Percentiles rank a stretch among this genome's conserved stretches.
These are phyloP conservation scores for Platismatia glauca DNA, from an alignment of 495 filamentous ascomycete genomes.

Conservation along the genomic window DNA sequence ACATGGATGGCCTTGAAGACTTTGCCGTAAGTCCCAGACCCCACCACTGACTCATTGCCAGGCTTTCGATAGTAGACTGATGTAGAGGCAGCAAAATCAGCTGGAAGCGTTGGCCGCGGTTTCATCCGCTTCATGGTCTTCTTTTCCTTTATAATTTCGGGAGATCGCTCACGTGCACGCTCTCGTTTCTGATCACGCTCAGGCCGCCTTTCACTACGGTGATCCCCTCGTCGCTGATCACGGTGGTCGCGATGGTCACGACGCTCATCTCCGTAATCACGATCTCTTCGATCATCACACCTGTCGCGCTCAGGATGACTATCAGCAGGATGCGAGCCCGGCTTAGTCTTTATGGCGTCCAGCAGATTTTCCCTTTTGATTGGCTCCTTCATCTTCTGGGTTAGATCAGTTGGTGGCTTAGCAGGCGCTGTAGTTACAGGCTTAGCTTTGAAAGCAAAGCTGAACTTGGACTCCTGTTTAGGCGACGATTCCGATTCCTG, in stretches of 20 bases:
- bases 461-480: slow-evolving; percentile 64
- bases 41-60: slow-evolving; percentile 88
- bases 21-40: slow-evolving; percentile 91
- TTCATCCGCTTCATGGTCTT: slow-evolving; percentile 64
- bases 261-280: slow-evolving; percentile 35
- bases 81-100: slow-evolving; percentile 65
- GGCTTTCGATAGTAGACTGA: slow-evolving; percentile 89
- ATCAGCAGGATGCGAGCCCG: slow-evolving; percentile 33
- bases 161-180: slow-evolving; percentile 25
- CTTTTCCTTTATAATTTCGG: slow-evolving; percentile 50
- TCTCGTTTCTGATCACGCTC: slow-evolving; percentile 22
- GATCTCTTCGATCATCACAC: slow-evolving; percentile 44
- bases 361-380: slow-evolving; percentile 24
- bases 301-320: slow-evolving; percentile 37
- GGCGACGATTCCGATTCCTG: slow-evolving; percentile 43
- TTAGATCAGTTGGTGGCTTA: slow-evolving; percentile 60
- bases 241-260: slow-evolving; percentile 25
- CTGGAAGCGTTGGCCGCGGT: slow-evolving; percentile 55
- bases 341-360: slow-evolving; percentile 26
- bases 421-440: slow-evolving; percentile 45
- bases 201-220: slow-evolving; percentile 30
- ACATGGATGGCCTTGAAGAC: slow-evolving; percentile 98
- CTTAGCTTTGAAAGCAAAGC: slow-evolving; percentile 80
- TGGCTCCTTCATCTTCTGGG: slow-evolving; percentile 58
- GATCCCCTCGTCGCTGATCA: slow-evolving; percentile 35